Evolutionary conservation across 1,139 yeast species (phyloP).

Genomic region (Hansenula sp.): DNA sequence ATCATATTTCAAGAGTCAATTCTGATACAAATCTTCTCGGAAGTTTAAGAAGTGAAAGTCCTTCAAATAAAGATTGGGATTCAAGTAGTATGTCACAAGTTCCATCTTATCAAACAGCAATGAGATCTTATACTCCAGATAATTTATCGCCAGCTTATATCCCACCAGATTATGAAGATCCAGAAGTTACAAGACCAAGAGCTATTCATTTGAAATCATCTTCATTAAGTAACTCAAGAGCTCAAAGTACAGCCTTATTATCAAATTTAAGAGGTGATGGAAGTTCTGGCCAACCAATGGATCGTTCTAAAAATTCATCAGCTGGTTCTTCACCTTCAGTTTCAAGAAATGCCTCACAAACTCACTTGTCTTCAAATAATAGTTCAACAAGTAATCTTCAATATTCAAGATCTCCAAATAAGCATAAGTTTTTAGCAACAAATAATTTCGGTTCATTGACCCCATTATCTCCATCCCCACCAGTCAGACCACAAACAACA

Average conservation of each 20-base stretch:
- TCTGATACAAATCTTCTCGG: constrained; percentile 29
- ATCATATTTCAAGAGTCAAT: constrained; percentile 55
- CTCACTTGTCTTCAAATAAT: constrained; percentile 1
- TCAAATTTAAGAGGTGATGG: constrained; percentile 19
- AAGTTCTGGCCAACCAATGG: constrained; percentile 3
- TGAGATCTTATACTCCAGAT: constrained; percentile 43
- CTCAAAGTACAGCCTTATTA: constrained; percentile 21
- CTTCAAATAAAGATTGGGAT: constrained; percentile 33
- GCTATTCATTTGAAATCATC: constrained; percentile 23
- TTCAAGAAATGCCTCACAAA: constrained; percentile 18
- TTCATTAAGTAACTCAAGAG: constrained; percentile 21
- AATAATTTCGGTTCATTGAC: constrained; percentile 14
- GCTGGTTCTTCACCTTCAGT: constrained; percentile 15
- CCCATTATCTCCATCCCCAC: constrained; percentile 10
- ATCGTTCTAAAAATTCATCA: constrained; percentile 10
- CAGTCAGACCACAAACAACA: constrained; percentile 1
- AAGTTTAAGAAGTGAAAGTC: not conserved
- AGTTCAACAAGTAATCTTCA: not conserved
- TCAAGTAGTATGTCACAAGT: constrained; percentile 54
- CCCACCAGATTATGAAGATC: constrained; percentile 30
- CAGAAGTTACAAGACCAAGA: constrained; percentile 20
- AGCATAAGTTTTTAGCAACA: constrained; percentile 8
- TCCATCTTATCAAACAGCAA: constrained; percentile 81
- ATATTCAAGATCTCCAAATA: constrained; percentile 9
- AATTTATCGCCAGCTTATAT: constrained; percentile 63